Evolutionary conservation across 495 filamentous ascomycete genomes (phyloP).

Genomic region (Podospora pseudopauciseta): DNA sequence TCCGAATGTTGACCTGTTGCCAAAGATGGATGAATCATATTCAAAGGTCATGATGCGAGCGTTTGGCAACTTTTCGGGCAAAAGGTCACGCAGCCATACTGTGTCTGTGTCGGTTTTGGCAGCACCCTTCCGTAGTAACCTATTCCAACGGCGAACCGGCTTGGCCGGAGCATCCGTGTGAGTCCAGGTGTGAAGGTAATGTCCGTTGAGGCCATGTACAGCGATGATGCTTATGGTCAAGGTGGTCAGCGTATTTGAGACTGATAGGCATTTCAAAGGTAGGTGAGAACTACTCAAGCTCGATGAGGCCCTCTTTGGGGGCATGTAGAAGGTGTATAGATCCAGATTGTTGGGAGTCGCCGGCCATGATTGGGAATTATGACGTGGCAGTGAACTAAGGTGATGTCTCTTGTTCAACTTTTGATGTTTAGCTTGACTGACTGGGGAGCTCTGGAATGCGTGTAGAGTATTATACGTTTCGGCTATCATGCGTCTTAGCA

Average conservation of each 20-base stretch:
- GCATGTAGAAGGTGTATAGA: background rate
- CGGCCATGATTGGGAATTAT: background rate
- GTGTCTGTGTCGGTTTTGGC: background rate
- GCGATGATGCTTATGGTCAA: slow-evolving; percentile 35
- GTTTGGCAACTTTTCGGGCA: slow-evolving; percentile 41
- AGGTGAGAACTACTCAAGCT: background rate
- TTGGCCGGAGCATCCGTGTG: slow-evolving; percentile 27
- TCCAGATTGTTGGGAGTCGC: background rate
- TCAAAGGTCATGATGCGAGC: slow-evolving; percentile 46
- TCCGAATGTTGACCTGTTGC: slow-evolving; percentile 45
- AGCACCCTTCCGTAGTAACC: background rate
- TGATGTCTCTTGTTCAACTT: too few relatives aligned
- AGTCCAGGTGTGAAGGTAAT: slow-evolving; percentile 38
- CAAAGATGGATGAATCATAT: slow-evolving; percentile 43
- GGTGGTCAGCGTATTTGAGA: background rate
- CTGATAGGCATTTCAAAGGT: background rate
- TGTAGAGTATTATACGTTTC: too few relatives aligned
- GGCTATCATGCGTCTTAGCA: too few relatives aligned
- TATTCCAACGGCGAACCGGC: slow-evolving; percentile 13
- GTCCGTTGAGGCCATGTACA: slow-evolving; percentile 44
- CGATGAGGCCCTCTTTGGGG: background rate
- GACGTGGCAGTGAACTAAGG: too few relatives aligned
- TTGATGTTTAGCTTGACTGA: too few relatives aligned
- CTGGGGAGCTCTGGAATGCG: too few relatives aligned
- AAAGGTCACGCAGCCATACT: slow-evolving; percentile 44